Evolutionary conservation across 1,284 basidiomycete species (phyloP), one percentile per base, ranked within the genome.

Genomic region (Vanrija sp.): DNA sequence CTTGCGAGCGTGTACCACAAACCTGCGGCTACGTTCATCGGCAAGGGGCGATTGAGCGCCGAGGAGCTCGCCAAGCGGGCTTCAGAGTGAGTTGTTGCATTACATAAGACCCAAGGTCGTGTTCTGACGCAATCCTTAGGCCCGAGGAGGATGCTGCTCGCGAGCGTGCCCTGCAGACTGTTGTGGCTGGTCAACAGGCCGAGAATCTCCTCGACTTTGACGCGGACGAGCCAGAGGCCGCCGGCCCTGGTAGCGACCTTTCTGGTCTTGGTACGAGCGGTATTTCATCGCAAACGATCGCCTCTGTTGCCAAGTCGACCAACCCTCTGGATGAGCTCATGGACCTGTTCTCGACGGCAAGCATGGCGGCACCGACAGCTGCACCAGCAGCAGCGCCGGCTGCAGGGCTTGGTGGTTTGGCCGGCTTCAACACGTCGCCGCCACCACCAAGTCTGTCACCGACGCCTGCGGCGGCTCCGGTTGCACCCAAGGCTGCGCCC

Each of bases 161-260:
- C 16, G 86, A 92, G 68, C 91, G 88, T 60, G 93, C 93, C 1
- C 77, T 96, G 9, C 86, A 93, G 66, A 92, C 89, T 0, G 87
- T 96, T 31, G 90, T 84, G 25, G 84, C 85, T 4, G 93, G 93
- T 16, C 89, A 93, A 73, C 88, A 92, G 75, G 84, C 91, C 10
- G 93, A 97, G 76, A 96, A 96, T 72, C 78, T 95, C n/a, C 85
- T 95, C 62, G 91, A 95, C 78, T 91, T 95, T 74, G 88, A 89
- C 73, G 88, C 90, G 62, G 59, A 81, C 14, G 81, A 85, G 1
- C 78, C 81, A 18, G 81, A 38, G 31, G 35, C 43, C 9, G 44
- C 48, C 16, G 25, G 31, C 2, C 15, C 81, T 19, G 46, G 59
- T 23, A 82, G 83, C 60, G 45, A 42, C 37, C 47, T 54, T 4